phyloP scores from a whole-genome alignment of 352 stramenopile genomes.

The Saprolegnia diclina region DNA sequence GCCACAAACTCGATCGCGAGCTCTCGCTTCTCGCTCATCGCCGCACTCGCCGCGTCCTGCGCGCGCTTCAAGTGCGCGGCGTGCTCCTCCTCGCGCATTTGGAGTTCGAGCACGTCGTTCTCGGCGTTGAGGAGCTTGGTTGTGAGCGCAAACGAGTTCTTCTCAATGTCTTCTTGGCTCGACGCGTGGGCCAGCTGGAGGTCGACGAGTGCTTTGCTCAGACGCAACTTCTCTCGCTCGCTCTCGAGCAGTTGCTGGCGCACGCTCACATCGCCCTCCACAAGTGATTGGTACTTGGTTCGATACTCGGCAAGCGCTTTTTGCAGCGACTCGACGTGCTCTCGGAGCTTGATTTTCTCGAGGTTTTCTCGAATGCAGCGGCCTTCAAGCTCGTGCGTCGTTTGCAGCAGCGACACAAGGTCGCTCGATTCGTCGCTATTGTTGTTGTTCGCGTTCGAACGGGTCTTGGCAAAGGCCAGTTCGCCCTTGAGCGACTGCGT shows the following conservation, averaged over 20 bases:
- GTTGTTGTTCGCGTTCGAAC: too few relatives aligned
- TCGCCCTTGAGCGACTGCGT: neutral
- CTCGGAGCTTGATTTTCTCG: constrained; percentile 40
- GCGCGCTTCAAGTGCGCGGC: neutral
- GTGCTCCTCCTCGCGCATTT: constrained; percentile 29
- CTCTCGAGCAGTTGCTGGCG: constrained; percentile 51
- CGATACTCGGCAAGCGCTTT: constrained; percentile 42
- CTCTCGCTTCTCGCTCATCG: constrained; percentile 15
- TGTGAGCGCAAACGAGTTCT: constrained; percentile 56
- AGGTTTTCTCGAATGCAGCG: constrained; percentile 35
- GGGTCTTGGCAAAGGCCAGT: neutral
- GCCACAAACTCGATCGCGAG: constrained; percentile 28
- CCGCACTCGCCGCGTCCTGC: neutral
- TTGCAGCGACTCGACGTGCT: constrained; percentile 44
- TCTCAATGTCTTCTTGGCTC: constrained; percentile 42
- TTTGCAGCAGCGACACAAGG: constrained; percentile 17
- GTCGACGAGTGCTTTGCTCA: constrained; percentile 62
- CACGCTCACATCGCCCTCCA: constrained; percentile 54
- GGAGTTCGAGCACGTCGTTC: constrained; percentile 56
- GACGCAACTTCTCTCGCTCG: constrained; percentile 60
- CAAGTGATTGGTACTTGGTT: constrained; percentile 52
- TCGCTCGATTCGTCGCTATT: neutral
- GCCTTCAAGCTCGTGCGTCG: constrained; percentile 43
- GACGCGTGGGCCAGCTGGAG: constrained; percentile 50
- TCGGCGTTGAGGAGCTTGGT: constrained; percentile 57